Evolutionary conservation across 768 basidiomycete genomes (phyloP).

Genomic region (Suillus subalutaceus): DNA sequence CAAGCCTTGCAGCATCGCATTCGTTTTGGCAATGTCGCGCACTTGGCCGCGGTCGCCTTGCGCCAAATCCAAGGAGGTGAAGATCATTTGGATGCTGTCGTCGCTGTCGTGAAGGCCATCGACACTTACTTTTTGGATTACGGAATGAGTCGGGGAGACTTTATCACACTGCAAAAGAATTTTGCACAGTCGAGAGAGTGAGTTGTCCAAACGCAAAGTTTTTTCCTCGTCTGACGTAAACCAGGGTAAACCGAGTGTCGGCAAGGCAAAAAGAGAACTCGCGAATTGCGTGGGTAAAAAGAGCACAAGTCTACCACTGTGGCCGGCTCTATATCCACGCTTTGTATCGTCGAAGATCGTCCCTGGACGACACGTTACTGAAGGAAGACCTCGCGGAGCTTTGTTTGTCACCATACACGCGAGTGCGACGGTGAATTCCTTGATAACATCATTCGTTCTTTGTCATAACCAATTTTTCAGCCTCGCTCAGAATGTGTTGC

Average conservation of each 20-base stretch:
- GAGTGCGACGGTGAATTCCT: constrained; percentile 64
- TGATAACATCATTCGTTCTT: background rate
- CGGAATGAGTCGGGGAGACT: constrained; percentile 60
- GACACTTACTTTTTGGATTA: constrained; percentile 78
- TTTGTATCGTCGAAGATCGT: constrained; percentile 71
- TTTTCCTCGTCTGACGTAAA: constrained; percentile 6
- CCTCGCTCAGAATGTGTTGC: constrained; percentile 68
- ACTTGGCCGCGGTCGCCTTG: constrained; percentile 66
- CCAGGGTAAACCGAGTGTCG: constrained; percentile 68
- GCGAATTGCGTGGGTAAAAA: constrained; percentile 72
- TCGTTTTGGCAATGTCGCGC: constrained; percentile 69
- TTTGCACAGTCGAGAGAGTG: constrained; percentile 35
- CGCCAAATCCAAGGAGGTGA: constrained; percentile 66
- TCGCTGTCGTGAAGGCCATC: constrained; percentile 70
- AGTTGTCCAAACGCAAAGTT: constrained; percentile 9
- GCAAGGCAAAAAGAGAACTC: constrained; percentile 75
- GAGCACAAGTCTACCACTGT: constrained; percentile 78
- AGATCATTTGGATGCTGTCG: constrained; percentile 86
- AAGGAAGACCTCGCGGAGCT: constrained; percentile 66
- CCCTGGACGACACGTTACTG: constrained; percentile 72
- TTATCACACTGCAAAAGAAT: constrained; percentile 60
- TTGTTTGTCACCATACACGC: constrained; percentile 78
- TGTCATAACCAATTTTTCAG: constrained; percentile 36
- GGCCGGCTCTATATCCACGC: constrained; percentile 78
- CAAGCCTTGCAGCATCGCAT: constrained; percentile 56